Percentiles rank a stretch among this genome's conserved stretches.
Conservation (phyloP, 1,139 yeast species). For the Pichia sp. region DNA sequence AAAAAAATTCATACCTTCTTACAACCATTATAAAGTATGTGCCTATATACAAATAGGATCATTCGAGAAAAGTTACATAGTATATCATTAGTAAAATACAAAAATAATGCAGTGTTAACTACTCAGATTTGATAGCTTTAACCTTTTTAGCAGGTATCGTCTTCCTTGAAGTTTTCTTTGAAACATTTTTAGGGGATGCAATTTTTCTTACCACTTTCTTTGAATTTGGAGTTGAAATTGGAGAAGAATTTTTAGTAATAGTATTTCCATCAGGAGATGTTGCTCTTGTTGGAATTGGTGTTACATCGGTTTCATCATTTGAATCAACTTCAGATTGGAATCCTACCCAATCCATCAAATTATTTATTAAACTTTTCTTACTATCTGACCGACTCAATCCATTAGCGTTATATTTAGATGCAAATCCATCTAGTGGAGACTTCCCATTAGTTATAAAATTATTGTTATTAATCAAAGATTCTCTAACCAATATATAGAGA, state of each 20-base stretch:
- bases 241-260: not conserved
- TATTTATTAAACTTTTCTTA: conserved; percentile 43
- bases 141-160: not conserved
- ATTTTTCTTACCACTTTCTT: conserved; percentile 6
- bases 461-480: conserved; percentile 47
- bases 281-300: conserved; percentile 4
- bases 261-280: too few relatives aligned
- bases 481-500: conserved; percentile 74
- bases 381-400: conserved; percentile 35
- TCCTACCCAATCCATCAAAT: conserved; percentile 64
- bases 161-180: conserved; percentile 4
- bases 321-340: conserved; percentile 23
- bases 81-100: too few relatives aligned
- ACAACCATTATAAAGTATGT: too few relatives aligned
- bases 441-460: conserved; percentile 15
- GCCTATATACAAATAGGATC: too few relatives aligned
- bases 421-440: conserved; percentile 54
- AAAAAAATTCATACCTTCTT: too few relatives aligned
- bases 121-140: not conserved
- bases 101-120: not conserved
- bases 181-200: not conserved
- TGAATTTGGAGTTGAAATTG: conserved; percentile 2
- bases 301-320: conserved; percentile 12
- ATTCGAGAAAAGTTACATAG: too few relatives aligned
- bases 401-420: conserved; percentile 49